These are phyloP conservation scores for Mycena kentingensis DNA, from an alignment of 768 basidiomycete genomes.

Conservation along the genomic window DNA sequence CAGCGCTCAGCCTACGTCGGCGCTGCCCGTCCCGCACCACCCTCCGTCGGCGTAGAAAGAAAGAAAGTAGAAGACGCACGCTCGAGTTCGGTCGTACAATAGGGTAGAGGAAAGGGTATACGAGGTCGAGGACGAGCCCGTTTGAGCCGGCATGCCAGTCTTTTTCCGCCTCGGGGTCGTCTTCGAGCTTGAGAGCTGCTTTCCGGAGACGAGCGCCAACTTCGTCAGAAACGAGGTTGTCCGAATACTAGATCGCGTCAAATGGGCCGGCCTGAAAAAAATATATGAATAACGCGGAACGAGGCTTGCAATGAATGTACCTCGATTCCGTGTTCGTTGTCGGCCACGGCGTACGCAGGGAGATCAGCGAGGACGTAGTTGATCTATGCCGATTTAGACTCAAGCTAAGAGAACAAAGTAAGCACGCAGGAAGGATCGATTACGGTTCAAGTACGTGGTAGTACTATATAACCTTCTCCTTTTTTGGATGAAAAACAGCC, in stretches of 20 bases:
- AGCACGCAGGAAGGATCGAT: too few relatives aligned
- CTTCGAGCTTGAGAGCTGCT: conserved; percentile 36
- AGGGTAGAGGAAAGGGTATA: conserved; percentile 49
- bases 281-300: background rate
- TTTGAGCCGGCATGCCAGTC: conserved; percentile 53
- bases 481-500: background rate
- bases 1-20: too few relatives aligned
- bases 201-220: conserved; percentile 28
- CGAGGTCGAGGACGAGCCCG: conserved; percentile 45
- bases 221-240: conserved; percentile 31
- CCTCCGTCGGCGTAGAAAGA: too few relatives aligned
- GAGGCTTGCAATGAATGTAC: background rate
- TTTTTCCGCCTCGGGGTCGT: conserved; percentile 35
- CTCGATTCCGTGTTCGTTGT: conserved; percentile 20
- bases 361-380: conserved; percentile 25
- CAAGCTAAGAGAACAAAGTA: too few relatives aligned
- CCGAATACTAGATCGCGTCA: conserved; percentile 30
- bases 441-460: too few relatives aligned
- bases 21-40: too few relatives aligned
- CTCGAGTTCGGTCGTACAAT: conserved; percentile 35
- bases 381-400: conserved; percentile 6
- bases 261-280: conserved; percentile 21
- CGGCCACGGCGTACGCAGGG: conserved; percentile 17
- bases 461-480: too few relatives aligned
- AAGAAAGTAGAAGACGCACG: too few relatives aligned